Evolutionary conservation across 2,329 filamentous ascomycete species (phyloP).

Genomic region (Coniochaeta sp.): DNA sequence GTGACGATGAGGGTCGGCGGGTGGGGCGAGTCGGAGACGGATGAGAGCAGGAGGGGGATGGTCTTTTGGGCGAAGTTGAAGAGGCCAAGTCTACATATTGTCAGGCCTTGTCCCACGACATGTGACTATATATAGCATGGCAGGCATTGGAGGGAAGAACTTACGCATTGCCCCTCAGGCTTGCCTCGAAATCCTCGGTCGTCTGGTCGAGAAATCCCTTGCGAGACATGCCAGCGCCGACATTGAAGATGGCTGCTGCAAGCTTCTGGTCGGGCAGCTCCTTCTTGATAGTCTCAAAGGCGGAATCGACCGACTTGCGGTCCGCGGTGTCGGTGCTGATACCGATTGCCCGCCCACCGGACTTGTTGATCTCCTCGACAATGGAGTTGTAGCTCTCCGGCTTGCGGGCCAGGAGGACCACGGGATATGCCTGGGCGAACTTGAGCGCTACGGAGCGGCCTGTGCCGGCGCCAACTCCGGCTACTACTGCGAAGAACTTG

Average conservation of each 20-base stretch:
- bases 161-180: slow-evolving; percentile 41
- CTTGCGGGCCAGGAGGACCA: slow-evolving; percentile 66
- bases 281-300: slow-evolving; percentile 54
- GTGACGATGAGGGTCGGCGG: slow-evolving; percentile 81
- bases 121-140: no score
- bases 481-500: slow-evolving; percentile 58
- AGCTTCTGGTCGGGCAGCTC: slow-evolving; percentile 48
- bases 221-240: slow-evolving; percentile 39
- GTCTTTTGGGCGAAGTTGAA: slow-evolving; percentile 68
- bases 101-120: background rate
- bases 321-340: slow-evolving; percentile 59
- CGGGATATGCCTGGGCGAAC: slow-evolving; percentile 59
- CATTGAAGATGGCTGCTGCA: slow-evolving; percentile 66
- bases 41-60: slow-evolving; percentile 62
- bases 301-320: slow-evolving; percentile 39
- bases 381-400: slow-evolving; percentile 58
- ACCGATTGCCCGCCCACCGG: slow-evolving; percentile 63
- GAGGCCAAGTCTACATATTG: slow-evolving; percentile 49
- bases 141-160: slow-evolving; percentile 13
- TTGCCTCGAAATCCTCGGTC: slow-evolving; percentile 38
- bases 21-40: slow-evolving; percentile 45
- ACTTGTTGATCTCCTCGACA: slow-evolving; percentile 58
- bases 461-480: slow-evolving; percentile 66
- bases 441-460: slow-evolving; percentile 36
- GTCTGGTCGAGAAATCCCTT: slow-evolving; percentile 54